These are phyloP conservation scores for Fusarium sarcochroum DNA, from an alignment of 2,329 filamentous ascomycete species.

Conservation along the genomic window DNA sequence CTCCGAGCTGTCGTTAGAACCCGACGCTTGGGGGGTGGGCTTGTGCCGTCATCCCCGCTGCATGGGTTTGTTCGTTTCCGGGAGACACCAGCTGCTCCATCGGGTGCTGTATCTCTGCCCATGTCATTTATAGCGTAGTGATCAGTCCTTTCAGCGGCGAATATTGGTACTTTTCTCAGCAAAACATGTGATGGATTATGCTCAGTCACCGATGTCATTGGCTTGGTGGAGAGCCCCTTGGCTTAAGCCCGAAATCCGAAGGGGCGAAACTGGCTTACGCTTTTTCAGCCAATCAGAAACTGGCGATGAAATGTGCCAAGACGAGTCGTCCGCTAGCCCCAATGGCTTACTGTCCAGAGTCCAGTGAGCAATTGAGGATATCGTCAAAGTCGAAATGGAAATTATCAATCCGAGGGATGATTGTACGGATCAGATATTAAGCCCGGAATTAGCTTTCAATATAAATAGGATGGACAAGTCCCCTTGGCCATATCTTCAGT, in stretches of 20 bases:
- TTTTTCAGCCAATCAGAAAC: conserved; percentile 31
- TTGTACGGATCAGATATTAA: no score
- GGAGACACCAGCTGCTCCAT: rapidly evolving
- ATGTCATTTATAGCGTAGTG: not conserved
- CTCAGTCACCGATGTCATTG: not conserved
- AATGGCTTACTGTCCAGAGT: conserved; percentile 10
- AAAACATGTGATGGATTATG: not conserved
- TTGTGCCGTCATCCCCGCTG: not conserved
- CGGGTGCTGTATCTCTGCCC: rapidly evolving
- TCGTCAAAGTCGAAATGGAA: not conserved
- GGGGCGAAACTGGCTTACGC: conserved; percentile 39
- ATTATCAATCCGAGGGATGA: not conserved
- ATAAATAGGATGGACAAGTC: rapidly evolving
- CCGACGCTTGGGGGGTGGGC: conserved; percentile 16
- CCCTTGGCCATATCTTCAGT: not conserved
- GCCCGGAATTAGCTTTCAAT: not conserved
- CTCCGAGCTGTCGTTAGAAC: conserved; percentile 41
- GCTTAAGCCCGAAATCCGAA: conserved; percentile 12
- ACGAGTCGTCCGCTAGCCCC: no score
- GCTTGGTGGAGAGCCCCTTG: not conserved
- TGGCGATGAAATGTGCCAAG: rapidly evolving
- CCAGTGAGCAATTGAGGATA: conserved; percentile 12
- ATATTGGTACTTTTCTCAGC: no score
- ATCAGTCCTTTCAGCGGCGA: no score
- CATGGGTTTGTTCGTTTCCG: not conserved